These are phyloP conservation scores for Pseudogymnoascus sp. DNA, from an alignment of 2,329 filamentous ascomycete species.

Conservation along the genomic window DNA sequence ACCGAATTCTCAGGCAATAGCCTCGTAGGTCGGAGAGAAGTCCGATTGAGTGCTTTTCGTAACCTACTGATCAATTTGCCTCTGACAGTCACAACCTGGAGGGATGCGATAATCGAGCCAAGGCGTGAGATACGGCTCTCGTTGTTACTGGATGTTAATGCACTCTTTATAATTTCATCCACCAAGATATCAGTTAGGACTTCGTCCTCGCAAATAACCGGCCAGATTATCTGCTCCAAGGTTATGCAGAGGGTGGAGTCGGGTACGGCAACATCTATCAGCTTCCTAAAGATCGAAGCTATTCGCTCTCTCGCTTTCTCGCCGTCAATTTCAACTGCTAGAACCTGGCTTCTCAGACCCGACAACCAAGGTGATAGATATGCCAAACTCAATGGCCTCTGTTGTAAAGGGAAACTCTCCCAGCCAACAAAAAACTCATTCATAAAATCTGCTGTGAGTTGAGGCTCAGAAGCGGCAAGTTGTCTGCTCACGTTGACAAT, in stretches of 20 bases:
- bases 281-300: slow-evolving; percentile 54
- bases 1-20: slow-evolving; percentile 59
- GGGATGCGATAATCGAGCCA: slow-evolving; percentile 54
- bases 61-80: slow-evolving; percentile 59
- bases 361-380: slow-evolving; percentile 66
- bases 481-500: slow-evolving; percentile 60
- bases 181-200: slow-evolving; percentile 59
- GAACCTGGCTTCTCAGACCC: slow-evolving; percentile 51
- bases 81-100: slow-evolving; percentile 58
- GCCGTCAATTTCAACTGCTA: slow-evolving; percentile 53
- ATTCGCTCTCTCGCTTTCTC: slow-evolving; percentile 62
- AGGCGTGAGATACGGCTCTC: slow-evolving; percentile 51
- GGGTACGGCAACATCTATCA: slow-evolving; percentile 57
- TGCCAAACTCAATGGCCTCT: slow-evolving; percentile 58
- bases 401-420: slow-evolving; percentile 62
- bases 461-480: slow-evolving; percentile 55
- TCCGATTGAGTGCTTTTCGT: slow-evolving; percentile 60
- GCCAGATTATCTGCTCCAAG: slow-evolving; percentile 61
- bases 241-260: slow-evolving; percentile 53
- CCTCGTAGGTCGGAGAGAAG: slow-evolving; percentile 59
- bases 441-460: slow-evolving; percentile 61
- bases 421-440: slow-evolving; percentile 69
- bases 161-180: slow-evolving; percentile 60
- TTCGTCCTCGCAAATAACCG: slow-evolving; percentile 57
- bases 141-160: slow-evolving; percentile 46